Conservation (phyloP, 768 basidiomycete genomes). For the Calvatia gigantea region DNA sequence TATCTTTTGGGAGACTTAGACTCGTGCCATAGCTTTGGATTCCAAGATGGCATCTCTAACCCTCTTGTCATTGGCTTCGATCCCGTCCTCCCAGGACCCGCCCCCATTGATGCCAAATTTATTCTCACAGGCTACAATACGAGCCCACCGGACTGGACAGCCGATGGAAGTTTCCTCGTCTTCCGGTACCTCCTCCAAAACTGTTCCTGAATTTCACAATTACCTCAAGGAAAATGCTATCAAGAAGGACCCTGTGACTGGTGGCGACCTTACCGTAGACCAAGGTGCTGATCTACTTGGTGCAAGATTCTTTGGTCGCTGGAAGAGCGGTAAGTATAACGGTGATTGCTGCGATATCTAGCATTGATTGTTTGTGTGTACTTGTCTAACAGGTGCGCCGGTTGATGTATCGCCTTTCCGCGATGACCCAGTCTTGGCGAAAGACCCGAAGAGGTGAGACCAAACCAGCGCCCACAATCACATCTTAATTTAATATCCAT, state of each 20-base stretch:
- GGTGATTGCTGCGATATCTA: neutral
- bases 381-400: slow-evolving; percentile 34
- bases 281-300: slow-evolving; percentile 52
- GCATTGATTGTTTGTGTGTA: too few species aligned
- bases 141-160: slow-evolving; percentile 37
- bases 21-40: slow-evolving; percentile 40
- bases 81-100: slow-evolving; percentile 32
- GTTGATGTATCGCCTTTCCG: slow-evolving; percentile 40
- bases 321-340: slow-evolving; percentile 45
- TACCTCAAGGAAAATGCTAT: slow-evolving; percentile 38
- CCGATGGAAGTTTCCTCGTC: slow-evolving; percentile 48
- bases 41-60: slow-evolving; percentile 49
- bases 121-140: slow-evolving; percentile 37
- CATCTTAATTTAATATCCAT: too few species aligned
- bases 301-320: slow-evolving; percentile 50
- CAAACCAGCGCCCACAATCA: too few species aligned
- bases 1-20: neutral
- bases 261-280: slow-evolving; percentile 24
- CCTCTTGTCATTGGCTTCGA: slow-evolving; percentile 42
- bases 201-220: slow-evolving; percentile 49
- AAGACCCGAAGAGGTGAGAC: slow-evolving; percentile 31
- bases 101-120: slow-evolving; percentile 36
- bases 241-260: slow-evolving; percentile 33
- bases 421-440: slow-evolving; percentile 35
- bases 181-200: slow-evolving; percentile 50